Base-by-base conservation (phyloP, 176 grass and related monocot genomes). In the Juncus inflexus region DNA sequence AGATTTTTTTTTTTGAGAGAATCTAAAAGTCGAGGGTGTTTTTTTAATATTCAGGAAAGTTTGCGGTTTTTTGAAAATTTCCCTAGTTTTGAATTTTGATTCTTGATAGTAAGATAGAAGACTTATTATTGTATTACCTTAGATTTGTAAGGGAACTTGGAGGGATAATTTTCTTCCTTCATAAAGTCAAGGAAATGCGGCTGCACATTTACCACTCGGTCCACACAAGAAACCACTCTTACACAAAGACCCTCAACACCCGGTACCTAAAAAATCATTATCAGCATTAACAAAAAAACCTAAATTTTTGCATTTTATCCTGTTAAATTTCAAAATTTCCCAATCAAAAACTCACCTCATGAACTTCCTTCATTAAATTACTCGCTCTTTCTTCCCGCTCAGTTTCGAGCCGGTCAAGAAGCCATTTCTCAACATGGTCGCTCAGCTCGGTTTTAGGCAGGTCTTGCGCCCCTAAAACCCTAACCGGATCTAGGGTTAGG, bases 131-230 rank as follows among this genome's bases (percentile, higher is more conserved):
- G 3, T 45, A 45, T 47, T 61, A 97, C 87, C 92, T 97, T 97
- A 13, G 92, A 97, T 79, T 86, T 97, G 77, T 91, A 97, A 6
- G 87, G 87, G 76, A 97, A 91, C 72, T 89, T 58, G 16, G 42
- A 63, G 58, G 92, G 87, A 78, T 89, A 97, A 57, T 81, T 83
- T 83, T 86, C 85, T 53, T 90, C 50, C 69, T 89, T 80, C 51
- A 97, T 83, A 74, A 91, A 75, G 4, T 91, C 80, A 52, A 53
- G 59, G 79, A 97, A 89, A 61, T 55, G 76, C 76, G 74, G 82
- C 67, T 77, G 76, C 40, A 97, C 88, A 74, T 91, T 75, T 47
- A 85, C 62, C 67, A 74, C 70, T 69, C 86, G 87, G 39, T 83
- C 82, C 65, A 87, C 40, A 54, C 84, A 91, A 54, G 87, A 97